Conservation (phyloP, 1,139 yeast species). For the Entelexis sorbosivorans region DNA sequence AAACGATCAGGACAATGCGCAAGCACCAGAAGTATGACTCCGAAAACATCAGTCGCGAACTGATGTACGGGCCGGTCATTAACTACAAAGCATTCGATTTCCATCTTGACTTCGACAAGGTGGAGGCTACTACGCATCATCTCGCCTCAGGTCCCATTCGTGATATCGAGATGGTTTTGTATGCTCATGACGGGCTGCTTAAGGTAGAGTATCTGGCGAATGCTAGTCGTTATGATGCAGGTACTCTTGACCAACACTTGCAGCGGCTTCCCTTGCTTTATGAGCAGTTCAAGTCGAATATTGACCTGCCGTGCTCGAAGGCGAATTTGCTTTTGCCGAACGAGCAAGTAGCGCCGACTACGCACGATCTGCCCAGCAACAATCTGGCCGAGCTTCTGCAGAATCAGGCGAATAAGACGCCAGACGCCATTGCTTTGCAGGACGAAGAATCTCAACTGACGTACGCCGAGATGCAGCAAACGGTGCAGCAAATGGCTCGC, state of each 20-base stretch:
- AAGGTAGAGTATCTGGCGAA: slow-evolving; percentile 17
- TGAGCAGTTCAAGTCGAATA: slow-evolving; percentile 1
- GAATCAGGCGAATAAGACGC: neutral
- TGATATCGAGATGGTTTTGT: slow-evolving; percentile 13
- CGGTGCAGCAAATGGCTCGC: neutral
- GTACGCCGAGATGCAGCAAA: slow-evolving; percentile 5
- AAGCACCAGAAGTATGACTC: slow-evolving; percentile 16
- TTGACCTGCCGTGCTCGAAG: neutral
- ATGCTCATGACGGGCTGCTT: neutral
- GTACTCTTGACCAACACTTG: slow-evolving; percentile 7
- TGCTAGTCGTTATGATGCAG: slow-evolving; percentile 10
- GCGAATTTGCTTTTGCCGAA: slow-evolving; percentile 5
- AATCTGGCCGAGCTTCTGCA: slow-evolving; percentile 3
- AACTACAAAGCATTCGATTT: slow-evolving; percentile 18
- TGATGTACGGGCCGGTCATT: slow-evolving; percentile 17
- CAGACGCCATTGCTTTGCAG: slow-evolving; percentile 6
- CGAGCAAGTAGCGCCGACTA: neutral
- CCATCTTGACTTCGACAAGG: slow-evolving; percentile 11
- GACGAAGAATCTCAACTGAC: slow-evolving; percentile 6
- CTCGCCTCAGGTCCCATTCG: slow-evolving; percentile 19
- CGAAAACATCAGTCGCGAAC: slow-evolving; percentile 14
- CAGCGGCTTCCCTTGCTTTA: slow-evolving; percentile 6
- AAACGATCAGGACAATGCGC: slow-evolving; percentile 7
- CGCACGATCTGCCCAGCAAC: neutral
- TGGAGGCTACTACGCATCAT: slow-evolving; percentile 13